These are phyloP conservation scores for Porphyridium purpureum DNA, from an alignment of 23 red algal genomes.

Conservation along the genomic window DNA sequence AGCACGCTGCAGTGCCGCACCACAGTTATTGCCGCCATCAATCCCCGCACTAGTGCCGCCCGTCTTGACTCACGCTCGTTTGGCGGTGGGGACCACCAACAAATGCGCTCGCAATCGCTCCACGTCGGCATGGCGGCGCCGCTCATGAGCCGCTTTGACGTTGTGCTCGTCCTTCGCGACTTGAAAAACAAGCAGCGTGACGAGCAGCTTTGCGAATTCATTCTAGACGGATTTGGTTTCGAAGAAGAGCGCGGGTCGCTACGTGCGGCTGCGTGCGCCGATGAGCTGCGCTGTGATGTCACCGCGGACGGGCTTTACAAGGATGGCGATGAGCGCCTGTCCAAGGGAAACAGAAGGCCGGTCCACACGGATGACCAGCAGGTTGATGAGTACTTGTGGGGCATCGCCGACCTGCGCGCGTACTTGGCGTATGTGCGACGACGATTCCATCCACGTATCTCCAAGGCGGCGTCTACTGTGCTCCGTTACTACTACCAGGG, in stretches of 20 bases:
- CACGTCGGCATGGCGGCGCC: slow-evolving; percentile 56
- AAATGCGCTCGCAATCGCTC: not conserved
- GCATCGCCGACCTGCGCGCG: slow-evolving; percentile 41
- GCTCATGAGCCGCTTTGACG: slow-evolving; percentile 88
- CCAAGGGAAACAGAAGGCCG: not conserved
- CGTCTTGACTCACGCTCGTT: not conserved
- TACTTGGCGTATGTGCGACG: slow-evolving; percentile 80
- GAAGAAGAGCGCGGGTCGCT: not conserved
- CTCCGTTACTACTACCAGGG: slow-evolving; percentile 66
- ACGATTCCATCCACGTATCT: slow-evolving; percentile 34
- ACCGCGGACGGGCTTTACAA: no score
- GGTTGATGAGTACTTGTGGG: slow-evolving; percentile 31
- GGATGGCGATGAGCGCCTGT: no score
- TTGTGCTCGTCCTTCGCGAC: slow-evolving; percentile 76
- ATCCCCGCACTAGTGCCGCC: slow-evolving; percentile 37
- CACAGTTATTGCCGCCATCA: slow-evolving; percentile 84
- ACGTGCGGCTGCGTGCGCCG: not conserved
- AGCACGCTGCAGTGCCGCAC: slow-evolving; percentile 73
- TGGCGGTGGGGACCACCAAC: not conserved
- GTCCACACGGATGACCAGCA: not conserved
- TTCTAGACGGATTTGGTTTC: slow-evolving; percentile 51
- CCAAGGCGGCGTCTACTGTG: slow-evolving; percentile 21
- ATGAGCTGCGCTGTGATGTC: no score
- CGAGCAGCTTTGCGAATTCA: slow-evolving; percentile 52
- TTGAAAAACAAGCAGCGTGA: slow-evolving; percentile 50